These are phyloP conservation scores for Globisporangium irregulare DNA, from an alignment of 352 stramenopile genomes.

Conservation along the genomic window DNA sequence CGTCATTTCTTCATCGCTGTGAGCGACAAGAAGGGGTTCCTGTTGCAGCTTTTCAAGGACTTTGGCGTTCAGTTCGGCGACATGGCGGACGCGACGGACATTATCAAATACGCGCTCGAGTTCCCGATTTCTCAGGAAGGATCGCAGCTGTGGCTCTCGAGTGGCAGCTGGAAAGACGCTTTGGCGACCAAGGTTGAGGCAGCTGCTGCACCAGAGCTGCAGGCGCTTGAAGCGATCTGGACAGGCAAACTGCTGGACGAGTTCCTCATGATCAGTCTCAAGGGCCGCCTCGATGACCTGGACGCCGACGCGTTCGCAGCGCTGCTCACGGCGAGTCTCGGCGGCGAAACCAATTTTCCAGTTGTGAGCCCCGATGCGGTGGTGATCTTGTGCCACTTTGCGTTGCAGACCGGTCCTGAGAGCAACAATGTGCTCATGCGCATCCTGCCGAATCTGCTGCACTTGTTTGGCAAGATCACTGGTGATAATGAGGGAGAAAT, in stretches of 20 bases:
- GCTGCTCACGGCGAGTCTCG: conserved; percentile 54
- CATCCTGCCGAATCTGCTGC: conserved; percentile 55
- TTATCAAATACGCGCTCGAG: conserved; percentile 58
- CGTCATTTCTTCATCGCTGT: conserved; percentile 53
- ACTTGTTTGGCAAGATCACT: conserved; percentile 50
- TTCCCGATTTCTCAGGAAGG: conserved; percentile 42
- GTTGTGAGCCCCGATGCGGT: conserved; percentile 68
- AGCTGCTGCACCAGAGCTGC: conserved; percentile 11
- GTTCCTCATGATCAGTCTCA: conserved; percentile 77
- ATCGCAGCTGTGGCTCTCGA: conserved; percentile 47
- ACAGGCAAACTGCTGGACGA: conserved; percentile 74
- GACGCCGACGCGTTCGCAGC: conserved; percentile 45
- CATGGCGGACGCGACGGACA: conserved; percentile 46
- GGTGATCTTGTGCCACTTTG: conserved; percentile 72
- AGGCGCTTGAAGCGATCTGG: conserved; percentile 54
- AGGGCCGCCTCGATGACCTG: conserved; percentile 66
- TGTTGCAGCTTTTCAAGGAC: conserved; percentile 69
- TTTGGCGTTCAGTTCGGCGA: conserved; percentile 67
- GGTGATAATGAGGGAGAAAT: background rate
- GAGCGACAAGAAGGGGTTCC: conserved; percentile 60
- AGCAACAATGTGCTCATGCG: conserved; percentile 44
- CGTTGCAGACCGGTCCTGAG: conserved; percentile 38
- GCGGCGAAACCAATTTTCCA: conserved; percentile 34
- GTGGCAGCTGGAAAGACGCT: conserved; percentile 50
- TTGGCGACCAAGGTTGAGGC: background rate